A percentile compares a stretch with the other conserved stretches of the same genome.
phyloP scores from a whole-genome alignment of 1,284 basidiomycete genomes.

The Hemileia vastatrix region DNA sequence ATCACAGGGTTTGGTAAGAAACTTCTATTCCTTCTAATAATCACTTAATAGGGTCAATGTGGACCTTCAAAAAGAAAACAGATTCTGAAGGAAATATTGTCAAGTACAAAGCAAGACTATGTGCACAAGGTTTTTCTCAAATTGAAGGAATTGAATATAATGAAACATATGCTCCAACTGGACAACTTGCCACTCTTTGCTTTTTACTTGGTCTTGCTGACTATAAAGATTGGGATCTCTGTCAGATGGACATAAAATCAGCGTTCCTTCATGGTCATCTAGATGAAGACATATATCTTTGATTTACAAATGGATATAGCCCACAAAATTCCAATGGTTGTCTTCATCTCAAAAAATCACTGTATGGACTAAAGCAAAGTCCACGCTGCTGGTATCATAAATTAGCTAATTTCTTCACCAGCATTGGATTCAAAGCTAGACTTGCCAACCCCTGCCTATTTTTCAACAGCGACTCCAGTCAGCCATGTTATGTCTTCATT shows the following conservation, averaged over 20 bases:
- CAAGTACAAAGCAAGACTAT: too few species aligned
- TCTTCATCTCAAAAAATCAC: not conserved
- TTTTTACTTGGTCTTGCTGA: not conserved
- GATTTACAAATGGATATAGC: not conserved
- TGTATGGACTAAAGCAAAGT: slow-evolving; percentile 7
- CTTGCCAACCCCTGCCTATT: not conserved
- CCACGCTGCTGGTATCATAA: not conserved
- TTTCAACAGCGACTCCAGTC: not conserved
- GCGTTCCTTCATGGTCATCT: slow-evolving; percentile 1
- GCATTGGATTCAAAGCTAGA: not conserved
- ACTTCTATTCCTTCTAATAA: too few species aligned
- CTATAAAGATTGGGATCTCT: not conserved
- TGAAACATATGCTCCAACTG: slow-evolving; percentile 4
- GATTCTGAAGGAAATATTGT: too few species aligned
- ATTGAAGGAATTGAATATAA: too few species aligned
- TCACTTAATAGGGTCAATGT: too few species aligned
- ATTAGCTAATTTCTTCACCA: not conserved
- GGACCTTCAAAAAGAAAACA: too few species aligned
- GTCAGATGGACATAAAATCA: not conserved
- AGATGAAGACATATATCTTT: not conserved
- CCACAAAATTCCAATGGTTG: not conserved
- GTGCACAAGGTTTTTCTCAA: too few species aligned
- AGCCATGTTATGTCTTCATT: not conserved
- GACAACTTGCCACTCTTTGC: not conserved
- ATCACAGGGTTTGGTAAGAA: too few species aligned